These are phyloP conservation scores for Filobasidium wieringae DNA, from an alignment of 768 basidiomycete species.

Conservation along the genomic window DNA sequence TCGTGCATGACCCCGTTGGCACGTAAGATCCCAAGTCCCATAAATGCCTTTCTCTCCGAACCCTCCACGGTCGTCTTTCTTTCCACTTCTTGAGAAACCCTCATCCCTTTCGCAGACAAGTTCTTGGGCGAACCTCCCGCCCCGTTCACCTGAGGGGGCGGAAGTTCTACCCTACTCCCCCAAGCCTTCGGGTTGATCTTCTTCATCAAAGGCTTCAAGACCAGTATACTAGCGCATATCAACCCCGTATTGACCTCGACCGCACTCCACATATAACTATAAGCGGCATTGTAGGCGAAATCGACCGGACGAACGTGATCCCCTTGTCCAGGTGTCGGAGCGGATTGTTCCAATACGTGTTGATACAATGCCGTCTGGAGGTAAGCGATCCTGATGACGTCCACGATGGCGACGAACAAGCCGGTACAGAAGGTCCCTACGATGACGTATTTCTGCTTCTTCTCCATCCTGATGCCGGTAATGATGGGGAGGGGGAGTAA, in stretches of 20 bases:
- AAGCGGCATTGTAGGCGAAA: conserved; percentile 27
- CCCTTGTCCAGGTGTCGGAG: background rate
- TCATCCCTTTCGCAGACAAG: no score
- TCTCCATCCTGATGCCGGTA: conserved; percentile 32
- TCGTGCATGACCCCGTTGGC: background rate
- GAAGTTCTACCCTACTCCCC: background rate
- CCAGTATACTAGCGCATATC: conserved; percentile 31
- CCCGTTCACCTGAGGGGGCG: no score
- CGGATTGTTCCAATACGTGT: background rate
- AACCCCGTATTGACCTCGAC: conserved; percentile 34
- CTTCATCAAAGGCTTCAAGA: conserved; percentile 33
- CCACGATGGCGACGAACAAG: conserved; percentile 34
- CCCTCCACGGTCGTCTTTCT: no score
- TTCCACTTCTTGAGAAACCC: no score
- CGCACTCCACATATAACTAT: conserved; percentile 33
- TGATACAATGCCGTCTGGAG: conserved; percentile 28
- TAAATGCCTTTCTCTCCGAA: background rate
- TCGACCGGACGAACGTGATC: background rate
- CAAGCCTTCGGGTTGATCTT: conserved; percentile 21
- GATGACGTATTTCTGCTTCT: conserved; percentile 29
- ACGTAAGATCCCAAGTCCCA: background rate
- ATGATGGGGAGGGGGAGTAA: conserved; percentile 34
- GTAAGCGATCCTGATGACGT: conserved; percentile 34
- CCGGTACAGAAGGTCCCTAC: conserved; percentile 34
- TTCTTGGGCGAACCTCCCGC: no score